These are phyloP conservation scores for Penicillium roqueforti DNA, from an alignment of 495 filamentous ascomycete genomes.

Conservation along the genomic window DNA sequence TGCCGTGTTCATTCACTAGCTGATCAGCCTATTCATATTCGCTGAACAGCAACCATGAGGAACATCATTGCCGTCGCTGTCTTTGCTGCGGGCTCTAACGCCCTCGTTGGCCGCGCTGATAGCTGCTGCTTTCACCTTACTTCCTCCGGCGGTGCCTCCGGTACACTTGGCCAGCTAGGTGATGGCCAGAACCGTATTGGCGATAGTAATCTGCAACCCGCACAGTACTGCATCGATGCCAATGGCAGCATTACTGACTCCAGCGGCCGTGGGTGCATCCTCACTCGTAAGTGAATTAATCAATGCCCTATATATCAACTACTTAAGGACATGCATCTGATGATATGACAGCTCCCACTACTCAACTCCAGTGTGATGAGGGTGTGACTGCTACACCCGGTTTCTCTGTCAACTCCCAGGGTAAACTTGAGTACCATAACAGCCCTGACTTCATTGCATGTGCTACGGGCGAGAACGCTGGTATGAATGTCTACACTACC, in stretches of 20 bases:
- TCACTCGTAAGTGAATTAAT: constrained; percentile 44
- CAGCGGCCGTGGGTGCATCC: constrained; percentile 52
- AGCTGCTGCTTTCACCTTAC: constrained; percentile 51
- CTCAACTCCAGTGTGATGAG: constrained; percentile 62
- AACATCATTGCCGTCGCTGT: constrained; percentile 33
- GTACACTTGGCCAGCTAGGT: constrained; percentile 48
- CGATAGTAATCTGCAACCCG: constrained; percentile 32
- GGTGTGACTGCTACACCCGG: constrained; percentile 42
- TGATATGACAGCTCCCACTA: constrained; percentile 43
- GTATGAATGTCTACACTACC: constrained; percentile 50
- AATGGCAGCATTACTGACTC: constrained; percentile 50
- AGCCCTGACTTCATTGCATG: constrained; percentile 51
- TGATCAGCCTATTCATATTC: not conserved
- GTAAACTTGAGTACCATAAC: constrained; percentile 42
- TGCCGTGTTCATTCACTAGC: constrained; percentile 14
- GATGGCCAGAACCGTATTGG: constrained; percentile 55
- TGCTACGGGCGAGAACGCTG: constrained; percentile 45
- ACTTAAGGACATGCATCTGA: constrained; percentile 5
- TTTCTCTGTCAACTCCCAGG: constrained; percentile 48
- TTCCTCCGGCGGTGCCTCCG: constrained; percentile 43
- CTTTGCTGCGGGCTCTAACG: constrained; percentile 38
- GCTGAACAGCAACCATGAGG: constrained; percentile 25
- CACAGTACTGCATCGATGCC: constrained; percentile 44
- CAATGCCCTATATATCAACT: not conserved
- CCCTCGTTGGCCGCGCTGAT: constrained; percentile 35